These are phyloP conservation scores for Aspergillus costaricaensis DNA, from an alignment of 2,329 filamentous ascomycete genomes.

Conservation along the genomic window DNA sequence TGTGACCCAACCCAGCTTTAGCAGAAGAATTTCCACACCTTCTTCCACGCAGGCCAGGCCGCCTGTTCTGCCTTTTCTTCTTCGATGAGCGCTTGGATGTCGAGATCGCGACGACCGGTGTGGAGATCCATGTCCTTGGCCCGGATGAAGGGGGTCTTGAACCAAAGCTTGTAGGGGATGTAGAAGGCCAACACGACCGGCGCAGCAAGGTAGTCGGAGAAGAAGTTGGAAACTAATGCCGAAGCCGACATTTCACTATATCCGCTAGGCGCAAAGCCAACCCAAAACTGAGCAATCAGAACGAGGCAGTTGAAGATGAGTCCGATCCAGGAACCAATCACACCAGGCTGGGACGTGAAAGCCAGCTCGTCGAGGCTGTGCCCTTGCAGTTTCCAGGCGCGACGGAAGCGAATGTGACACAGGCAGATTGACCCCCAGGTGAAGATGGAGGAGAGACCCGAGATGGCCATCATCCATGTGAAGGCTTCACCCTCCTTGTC, in stretches of 20 bases:
- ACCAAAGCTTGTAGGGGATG: slow-evolving; percentile 73
- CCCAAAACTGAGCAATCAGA: slow-evolving; percentile 84
- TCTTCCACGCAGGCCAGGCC: slow-evolving; percentile 76
- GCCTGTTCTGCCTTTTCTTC: slow-evolving; percentile 76
- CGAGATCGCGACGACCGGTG: slow-evolving; percentile 82
- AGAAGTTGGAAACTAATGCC: slow-evolving; percentile 66
- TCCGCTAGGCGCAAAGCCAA: slow-evolving; percentile 73
- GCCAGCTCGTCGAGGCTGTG: slow-evolving; percentile 75
- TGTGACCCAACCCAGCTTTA: slow-evolving; percentile 37
- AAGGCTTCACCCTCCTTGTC: slow-evolving; percentile 64
- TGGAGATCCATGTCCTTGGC: slow-evolving; percentile 79
- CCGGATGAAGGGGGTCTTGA: slow-evolving; percentile 67
- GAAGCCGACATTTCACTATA: slow-evolving; percentile 50
- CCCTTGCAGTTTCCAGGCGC: slow-evolving; percentile 71
- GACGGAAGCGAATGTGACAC: slow-evolving; percentile 88
- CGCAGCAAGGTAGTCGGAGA: slow-evolving; percentile 61
- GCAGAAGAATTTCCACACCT: slow-evolving; percentile 71
- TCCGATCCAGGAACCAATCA: slow-evolving; percentile 78
- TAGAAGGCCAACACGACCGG: slow-evolving; percentile 64
- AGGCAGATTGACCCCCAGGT: slow-evolving; percentile 83
- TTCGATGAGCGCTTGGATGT: slow-evolving; percentile 73
- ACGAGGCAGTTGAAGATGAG: slow-evolving; percentile 74
- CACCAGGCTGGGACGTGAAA: slow-evolving; percentile 76
- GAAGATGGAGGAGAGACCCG: slow-evolving; percentile 72
- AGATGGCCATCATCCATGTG: slow-evolving; percentile 76